These are phyloP conservation scores for Paraphoma chrysanthemicola DNA, from an alignment of 2,329 filamentous ascomycete genomes.

Conservation along the genomic window DNA sequence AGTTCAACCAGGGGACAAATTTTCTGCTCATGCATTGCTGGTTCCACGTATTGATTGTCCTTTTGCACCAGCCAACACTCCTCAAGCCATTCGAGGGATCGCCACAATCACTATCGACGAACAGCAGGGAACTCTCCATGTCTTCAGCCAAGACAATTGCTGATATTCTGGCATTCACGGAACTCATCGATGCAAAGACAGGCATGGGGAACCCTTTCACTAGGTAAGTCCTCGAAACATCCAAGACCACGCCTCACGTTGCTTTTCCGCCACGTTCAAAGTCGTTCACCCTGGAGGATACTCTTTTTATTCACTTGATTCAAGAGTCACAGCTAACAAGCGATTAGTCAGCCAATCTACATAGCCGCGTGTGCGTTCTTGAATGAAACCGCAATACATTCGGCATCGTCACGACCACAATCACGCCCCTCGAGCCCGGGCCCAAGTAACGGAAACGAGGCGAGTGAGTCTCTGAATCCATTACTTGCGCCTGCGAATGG, in stretches of 20 bases:
- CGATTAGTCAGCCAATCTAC: constrained; percentile 79
- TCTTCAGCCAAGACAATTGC: constrained; percentile 91
- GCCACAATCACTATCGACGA: constrained; percentile 76
- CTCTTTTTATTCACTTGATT: not conserved
- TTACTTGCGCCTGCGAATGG: constrained; percentile 11
- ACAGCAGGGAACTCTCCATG: constrained; percentile 83
- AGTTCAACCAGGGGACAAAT: constrained; percentile 80
- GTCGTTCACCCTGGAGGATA: too few species aligned
- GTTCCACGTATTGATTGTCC: constrained; percentile 86
- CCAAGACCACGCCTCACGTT: not conserved
- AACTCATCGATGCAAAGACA: constrained; percentile 83
- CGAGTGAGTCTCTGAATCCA: constrained; percentile 10
- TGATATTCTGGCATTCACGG: constrained; percentile 85
- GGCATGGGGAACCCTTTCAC: constrained; percentile 90
- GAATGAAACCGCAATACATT: constrained; percentile 78
- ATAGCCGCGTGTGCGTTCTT: constrained; percentile 89
- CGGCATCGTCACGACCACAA: constrained; percentile 66
- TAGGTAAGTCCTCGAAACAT: constrained; percentile 35
- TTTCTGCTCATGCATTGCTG: constrained; percentile 88
- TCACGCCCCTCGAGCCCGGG: constrained; percentile 61
- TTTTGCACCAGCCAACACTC: constrained; percentile 83
- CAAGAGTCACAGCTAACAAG: constrained; percentile 16
- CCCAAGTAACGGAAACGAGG: constrained; percentile 5
- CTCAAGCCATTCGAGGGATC: constrained; percentile 76
- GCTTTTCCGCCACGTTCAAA: not conserved